Percentiles rank a stretch among this genome's conserved stretches.
These are phyloP conservation scores for Aspergillus sp. DNA, from an alignment of 2,329 filamentous ascomycete genomes.

Conservation along the genomic window DNA sequence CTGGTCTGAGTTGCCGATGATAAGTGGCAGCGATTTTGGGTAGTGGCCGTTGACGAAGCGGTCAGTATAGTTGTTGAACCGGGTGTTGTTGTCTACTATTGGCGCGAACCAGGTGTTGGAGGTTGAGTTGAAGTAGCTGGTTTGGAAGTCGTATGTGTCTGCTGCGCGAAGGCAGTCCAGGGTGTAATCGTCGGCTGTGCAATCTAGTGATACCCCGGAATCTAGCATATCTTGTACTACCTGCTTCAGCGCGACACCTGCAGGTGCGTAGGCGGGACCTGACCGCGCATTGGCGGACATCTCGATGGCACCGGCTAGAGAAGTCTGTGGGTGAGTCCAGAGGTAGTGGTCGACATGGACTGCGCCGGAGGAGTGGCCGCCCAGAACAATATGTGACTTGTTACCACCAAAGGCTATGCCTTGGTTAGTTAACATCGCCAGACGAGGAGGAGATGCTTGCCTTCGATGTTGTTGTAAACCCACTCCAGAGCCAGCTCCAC, in stretches of 20 bases:
- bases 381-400: conserved; percentile 22
- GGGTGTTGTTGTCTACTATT: conserved; percentile 19
- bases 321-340: conserved; percentile 24
- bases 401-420: conserved; percentile 21
- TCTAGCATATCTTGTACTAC: conserved; percentile 21
- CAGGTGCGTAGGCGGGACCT: conserved; percentile 18
- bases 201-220: conserved; percentile 17
- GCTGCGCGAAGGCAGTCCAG: conserved; percentile 21
- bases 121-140: conserved; percentile 22
- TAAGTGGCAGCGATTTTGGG: conserved; percentile 19
- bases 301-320: conserved; percentile 23
- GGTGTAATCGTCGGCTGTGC: conserved; percentile 16
- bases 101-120: conserved; percentile 25
- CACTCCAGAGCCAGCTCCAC: conserved; percentile 21
- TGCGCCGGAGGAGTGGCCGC: conserved; percentile 22
- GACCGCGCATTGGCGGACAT: conserved; percentile 25
- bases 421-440: not conserved
- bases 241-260: conserved; percentile 18
- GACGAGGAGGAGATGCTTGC: not conserved
- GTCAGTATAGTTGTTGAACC: conserved; percentile 21
- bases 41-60: conserved; percentile 20
- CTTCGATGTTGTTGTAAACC: conserved; percentile 23
- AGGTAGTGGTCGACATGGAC: conserved; percentile 25
- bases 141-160: conserved; percentile 22
- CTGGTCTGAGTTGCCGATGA: conserved; percentile 24